Evolutionary conservation across 805 yeast species (phyloP).

Genomic region (Vanderwaltozyma verrucispora): DNA sequence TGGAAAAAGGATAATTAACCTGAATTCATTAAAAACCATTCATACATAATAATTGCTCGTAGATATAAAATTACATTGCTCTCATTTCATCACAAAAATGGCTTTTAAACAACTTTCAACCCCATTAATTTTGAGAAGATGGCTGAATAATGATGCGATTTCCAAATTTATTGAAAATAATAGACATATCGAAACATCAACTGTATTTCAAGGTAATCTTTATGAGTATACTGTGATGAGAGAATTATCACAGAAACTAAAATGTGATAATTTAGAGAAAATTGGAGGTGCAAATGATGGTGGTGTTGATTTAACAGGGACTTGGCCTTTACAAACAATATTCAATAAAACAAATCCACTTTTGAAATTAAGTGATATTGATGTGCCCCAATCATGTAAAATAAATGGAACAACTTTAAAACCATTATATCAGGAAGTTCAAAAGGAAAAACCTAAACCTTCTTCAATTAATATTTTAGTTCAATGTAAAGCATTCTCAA

Average conservation of each 20-base stretch:
- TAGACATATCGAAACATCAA: constrained; percentile 15
- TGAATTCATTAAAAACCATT: too few relatives aligned
- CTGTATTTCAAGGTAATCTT: constrained; percentile 26
- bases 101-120: too few relatives aligned
- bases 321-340: constrained; percentile 17
- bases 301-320: constrained; percentile 26
- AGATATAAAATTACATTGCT: too few relatives aligned
- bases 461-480: constrained; percentile 16
- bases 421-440: constrained; percentile 14
- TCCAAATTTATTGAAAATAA: constrained; percentile 14
- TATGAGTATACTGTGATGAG: constrained; percentile 27
- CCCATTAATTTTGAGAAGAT: constrained; percentile 1
- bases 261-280: constrained; percentile 13
- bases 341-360: constrained; percentile 5
- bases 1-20: too few relatives aligned
- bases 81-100: too few relatives aligned
- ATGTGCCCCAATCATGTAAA: constrained; percentile 10
- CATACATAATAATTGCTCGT: too few relatives aligned
- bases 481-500: constrained; percentile 26
- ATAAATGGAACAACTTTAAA: constrained; percentile 11
- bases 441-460: constrained; percentile 2
- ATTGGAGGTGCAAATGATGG: constrained; percentile 28
- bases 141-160: constrained; percentile 7
- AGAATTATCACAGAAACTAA: constrained; percentile 21
- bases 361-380: constrained; percentile 1